Conservation (phyloP, 2,329 filamentous ascomycete species). For the Coniochaeta prunicola region DNA sequence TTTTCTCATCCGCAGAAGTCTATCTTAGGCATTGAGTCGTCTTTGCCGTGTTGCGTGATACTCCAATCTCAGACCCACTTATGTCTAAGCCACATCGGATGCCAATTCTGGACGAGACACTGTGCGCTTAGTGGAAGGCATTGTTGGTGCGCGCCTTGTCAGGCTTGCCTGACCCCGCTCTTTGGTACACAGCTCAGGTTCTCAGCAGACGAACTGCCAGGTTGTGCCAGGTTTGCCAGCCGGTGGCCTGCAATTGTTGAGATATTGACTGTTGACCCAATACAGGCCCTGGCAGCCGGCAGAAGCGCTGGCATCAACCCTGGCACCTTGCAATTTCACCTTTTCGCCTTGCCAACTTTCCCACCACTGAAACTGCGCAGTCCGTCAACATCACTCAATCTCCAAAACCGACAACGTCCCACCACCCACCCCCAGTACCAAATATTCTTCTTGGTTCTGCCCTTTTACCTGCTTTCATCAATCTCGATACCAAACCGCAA, state of each 20-base stretch:
- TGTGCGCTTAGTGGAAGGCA: neutral
- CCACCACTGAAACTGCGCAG: neutral
- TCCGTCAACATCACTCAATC: slow-evolving; percentile 1
- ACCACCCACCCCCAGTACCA: neutral
- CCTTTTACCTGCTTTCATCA: slow-evolving; percentile 1
- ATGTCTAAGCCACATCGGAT: neutral
- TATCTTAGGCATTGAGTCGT: too few relatives aligned
- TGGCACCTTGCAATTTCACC: slow-evolving; percentile 1
- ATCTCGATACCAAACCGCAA: slow-evolving; percentile 1
- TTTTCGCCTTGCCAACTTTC: slow-evolving; percentile 1
- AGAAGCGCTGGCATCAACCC: neutral
- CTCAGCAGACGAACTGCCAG: neutral
- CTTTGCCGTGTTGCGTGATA: too few relatives aligned
- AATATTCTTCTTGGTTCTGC: slow-evolving; percentile 2
- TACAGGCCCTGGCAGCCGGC: neutral
- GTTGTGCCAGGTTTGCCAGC: neutral
- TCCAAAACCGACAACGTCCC: slow-evolving; percentile 1
- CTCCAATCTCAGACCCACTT: neutral
- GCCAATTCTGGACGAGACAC: neutral
- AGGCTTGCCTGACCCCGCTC: neutral
- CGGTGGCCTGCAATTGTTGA: neutral
- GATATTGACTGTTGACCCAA: neutral
- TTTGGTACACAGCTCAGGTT: neutral
- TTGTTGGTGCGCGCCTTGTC: neutral
- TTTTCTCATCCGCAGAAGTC: too few relatives aligned